Base-by-base conservation (phyloP, 176 grass and related monocot genomes). In the Aegilops bicornis region DNA sequence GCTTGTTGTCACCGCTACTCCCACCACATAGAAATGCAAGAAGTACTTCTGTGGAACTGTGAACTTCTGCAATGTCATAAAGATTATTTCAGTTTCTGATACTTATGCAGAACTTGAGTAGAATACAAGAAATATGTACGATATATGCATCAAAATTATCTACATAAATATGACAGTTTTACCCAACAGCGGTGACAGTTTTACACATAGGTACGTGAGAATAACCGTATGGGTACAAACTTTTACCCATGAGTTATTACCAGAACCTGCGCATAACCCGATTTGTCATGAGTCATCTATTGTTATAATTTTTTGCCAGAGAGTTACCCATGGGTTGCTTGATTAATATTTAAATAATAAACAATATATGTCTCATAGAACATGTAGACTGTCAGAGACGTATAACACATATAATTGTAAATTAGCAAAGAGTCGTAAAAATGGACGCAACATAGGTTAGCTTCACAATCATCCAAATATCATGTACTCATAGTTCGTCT, bases 11-110 rank as follows among this genome's bases (percentile, higher is more conserved):
- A 87, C 59, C 20, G 79, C 86, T 65, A 77, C 76, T 58, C 85
- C 92, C 60, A 96, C 66, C 29, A 94, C 71, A 52, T 96, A 98
- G 89, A 98, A 98, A 90, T 98, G 97, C 79, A 96, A 94, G 90
- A 91, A 98, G 76, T 88, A 98, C 82, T 88, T 92, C n/a, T 96
- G 94, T 20, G 97, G 97, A 87, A 96, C 92, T 0, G 94, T 92
- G 85, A 96, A 98, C 29, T 85, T 92, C 97, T 98, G 94, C 85
- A 90, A 65, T 83, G 79, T 77, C 10, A 19, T 39, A 86, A 69
- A 87, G n/a, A 64, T 40, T 50, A n/a, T 61, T 7, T 86, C 5
- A 83, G 66, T 56, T 67, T 36, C 13, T 48, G 2, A 81, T 42
- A 47, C 22, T 69, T 36, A n/a, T 60, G 58, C 19, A 64, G 25